Percentiles rank a stretch among this genome's conserved stretches.
phyloP scores from a whole-genome alignment of 2,329 filamentous ascomycete genomes.

The Paracorniculantispora psalliotae region DNA sequence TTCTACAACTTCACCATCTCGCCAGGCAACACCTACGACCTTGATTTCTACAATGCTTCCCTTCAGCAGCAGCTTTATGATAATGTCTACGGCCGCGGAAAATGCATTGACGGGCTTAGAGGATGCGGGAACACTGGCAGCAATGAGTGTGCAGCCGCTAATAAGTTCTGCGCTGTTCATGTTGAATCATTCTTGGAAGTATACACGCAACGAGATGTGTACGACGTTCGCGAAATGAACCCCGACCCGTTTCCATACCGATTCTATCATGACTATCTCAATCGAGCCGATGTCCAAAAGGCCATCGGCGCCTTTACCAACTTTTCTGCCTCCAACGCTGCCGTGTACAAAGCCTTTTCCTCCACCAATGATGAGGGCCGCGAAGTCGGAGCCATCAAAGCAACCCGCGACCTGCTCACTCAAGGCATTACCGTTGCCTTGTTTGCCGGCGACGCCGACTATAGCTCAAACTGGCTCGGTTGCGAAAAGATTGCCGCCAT shows the following conservation, averaged over 20 bases:
- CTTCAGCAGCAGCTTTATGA: constrained; percentile 31
- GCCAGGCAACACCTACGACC: constrained; percentile 17
- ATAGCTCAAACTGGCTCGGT: constrained; percentile 58
- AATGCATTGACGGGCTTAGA: not conserved
- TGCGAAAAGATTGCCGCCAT: constrained; percentile 62
- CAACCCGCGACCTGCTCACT: constrained; percentile 51
- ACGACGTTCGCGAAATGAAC: constrained; percentile 51
- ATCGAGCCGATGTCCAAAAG: constrained; percentile 45
- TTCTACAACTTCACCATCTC: constrained; percentile 37
- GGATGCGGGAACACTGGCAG: not conserved
- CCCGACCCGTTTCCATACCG: constrained; percentile 54
- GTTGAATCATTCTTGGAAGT: constrained; percentile 46
- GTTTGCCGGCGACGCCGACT: constrained; percentile 59
- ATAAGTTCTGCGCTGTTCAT: not conserved
- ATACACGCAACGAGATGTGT: constrained; percentile 50
- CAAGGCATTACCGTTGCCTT: constrained; percentile 60
- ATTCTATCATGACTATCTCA: constrained; percentile 53
- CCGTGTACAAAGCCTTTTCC: not conserved
- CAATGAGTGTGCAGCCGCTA: not conserved
- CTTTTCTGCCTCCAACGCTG: not conserved
- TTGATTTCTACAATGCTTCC: not conserved
- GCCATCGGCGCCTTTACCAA: constrained; percentile 41
- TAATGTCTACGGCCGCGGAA: constrained; percentile 52
- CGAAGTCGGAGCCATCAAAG: constrained; percentile 29
- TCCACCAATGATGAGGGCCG: not conserved